Percentiles rank a stretch among this genome's conserved stretches.
These are phyloP conservation scores for Mortierella alpina DNA, from an alignment of 192 early-diverging fungal species.

Conservation along the genomic window DNA sequence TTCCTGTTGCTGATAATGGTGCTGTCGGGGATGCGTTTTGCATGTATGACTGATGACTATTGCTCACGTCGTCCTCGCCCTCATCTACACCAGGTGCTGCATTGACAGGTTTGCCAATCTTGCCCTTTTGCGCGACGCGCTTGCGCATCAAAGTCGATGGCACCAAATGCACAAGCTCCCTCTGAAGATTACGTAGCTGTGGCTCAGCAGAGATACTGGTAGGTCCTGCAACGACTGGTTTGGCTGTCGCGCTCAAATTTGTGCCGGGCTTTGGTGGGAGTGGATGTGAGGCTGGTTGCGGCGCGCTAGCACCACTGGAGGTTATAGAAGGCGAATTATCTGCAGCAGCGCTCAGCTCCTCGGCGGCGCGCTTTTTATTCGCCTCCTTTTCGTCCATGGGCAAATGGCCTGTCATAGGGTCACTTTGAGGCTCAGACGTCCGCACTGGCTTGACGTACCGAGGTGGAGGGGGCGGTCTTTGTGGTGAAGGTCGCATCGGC, in stretches of 20 bases:
- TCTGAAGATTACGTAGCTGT: conserved; percentile 49
- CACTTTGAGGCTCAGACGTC: conserved; percentile 42
- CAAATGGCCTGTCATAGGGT: conserved; percentile 52
- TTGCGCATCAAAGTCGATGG: conserved; percentile 51
- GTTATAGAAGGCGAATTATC: background rate
- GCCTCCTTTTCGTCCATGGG: conserved; percentile 43
- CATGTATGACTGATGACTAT: too few species aligned
- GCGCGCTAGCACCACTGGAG: background rate
- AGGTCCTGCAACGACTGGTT: conserved; percentile 31
- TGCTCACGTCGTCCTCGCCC: conserved; percentile 8
- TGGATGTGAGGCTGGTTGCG: conserved; percentile 17
- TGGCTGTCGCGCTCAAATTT: background rate
- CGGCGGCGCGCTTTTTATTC: conserved; percentile 8
- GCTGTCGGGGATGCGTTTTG: background rate
- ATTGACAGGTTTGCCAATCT: conserved; percentile 50
- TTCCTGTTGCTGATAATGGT: background rate
- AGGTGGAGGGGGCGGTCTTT: conserved; percentile 25
- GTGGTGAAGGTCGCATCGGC: conserved; percentile 20
- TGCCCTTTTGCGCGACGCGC: conserved; percentile 48
- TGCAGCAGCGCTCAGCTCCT: conserved; percentile 1
- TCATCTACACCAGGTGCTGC: conserved; percentile 48
- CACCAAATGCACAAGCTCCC: conserved; percentile 41
- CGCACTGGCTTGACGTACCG: conserved; percentile 35
- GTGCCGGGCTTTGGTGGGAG: conserved; percentile 33
- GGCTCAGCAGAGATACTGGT: conserved; percentile 49